phyloP scores from a whole-genome alignment of 805 yeast species.

The Ogataea methylovora region DNA sequence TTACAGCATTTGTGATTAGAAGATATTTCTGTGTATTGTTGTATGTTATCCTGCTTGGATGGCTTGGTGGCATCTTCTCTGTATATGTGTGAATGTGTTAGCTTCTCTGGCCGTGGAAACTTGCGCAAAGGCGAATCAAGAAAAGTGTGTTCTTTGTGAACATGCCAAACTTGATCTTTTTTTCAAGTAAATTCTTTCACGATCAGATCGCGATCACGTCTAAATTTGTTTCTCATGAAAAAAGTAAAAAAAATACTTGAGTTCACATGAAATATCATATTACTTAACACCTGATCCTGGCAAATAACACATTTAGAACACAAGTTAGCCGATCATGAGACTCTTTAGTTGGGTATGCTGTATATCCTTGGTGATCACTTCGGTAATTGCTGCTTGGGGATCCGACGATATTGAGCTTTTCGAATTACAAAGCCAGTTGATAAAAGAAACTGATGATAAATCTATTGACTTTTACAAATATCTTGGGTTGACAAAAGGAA shows the following conservation, averaged over 20 bases:
- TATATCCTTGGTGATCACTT: conserved; percentile 1
- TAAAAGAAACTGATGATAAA: conserved; percentile 38
- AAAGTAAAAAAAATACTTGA: too few species aligned
- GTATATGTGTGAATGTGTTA: background rate
- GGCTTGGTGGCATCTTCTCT: conserved; percentile 15
- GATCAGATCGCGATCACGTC: too few species aligned
- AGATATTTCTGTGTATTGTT: conserved; percentile 17
- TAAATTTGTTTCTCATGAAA: too few species aligned
- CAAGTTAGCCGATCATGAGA: too few species aligned
- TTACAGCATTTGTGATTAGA: conserved; percentile 15
- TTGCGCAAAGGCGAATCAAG: too few species aligned
- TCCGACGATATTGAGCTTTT: conserved; percentile 77
- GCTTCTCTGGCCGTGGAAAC: too few species aligned
- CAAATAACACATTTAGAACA: too few species aligned
- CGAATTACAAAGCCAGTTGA: conserved; percentile 54
- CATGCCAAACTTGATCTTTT: too few species aligned
- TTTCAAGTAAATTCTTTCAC: too few species aligned
- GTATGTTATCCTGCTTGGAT: conserved; percentile 5
- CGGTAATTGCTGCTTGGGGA: conserved; percentile 12
- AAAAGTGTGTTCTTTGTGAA: too few species aligned
- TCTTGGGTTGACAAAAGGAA: conserved; percentile 39
- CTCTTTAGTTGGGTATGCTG: conserved; percentile 5
- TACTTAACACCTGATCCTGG: too few species aligned
- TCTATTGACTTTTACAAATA: conserved; percentile 63
- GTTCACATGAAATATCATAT: too few species aligned